Conservation (phyloP, 129 eudicot genomes). For the Dittrichia graveolens region DNA sequence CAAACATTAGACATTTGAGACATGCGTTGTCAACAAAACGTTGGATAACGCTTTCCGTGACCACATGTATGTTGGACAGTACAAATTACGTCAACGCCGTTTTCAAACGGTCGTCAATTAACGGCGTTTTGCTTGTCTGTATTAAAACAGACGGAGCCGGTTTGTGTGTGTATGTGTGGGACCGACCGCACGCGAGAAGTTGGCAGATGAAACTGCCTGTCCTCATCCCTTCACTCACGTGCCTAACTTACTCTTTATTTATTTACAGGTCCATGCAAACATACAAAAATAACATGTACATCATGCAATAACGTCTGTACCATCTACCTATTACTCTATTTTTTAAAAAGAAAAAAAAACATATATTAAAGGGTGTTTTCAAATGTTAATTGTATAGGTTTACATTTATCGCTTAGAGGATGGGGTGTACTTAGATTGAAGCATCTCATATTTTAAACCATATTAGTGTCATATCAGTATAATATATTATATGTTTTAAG, state of each 20-base stretch:
- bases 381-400: no score
- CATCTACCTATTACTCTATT: not conserved
- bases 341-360: no score
- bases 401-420: no score
- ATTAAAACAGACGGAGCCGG: constrained; percentile 16
- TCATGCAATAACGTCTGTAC: not conserved
- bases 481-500: no score
- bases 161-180: no score
- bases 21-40: constrained; percentile 30
- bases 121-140: constrained; percentile 8
- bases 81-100: constrained; percentile 23
- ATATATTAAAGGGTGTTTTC: no score
- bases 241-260: constrained; percentile 25
- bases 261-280: constrained; percentile 19
- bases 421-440: no score
- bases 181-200: constrained; percentile 42
- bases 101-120: constrained; percentile 11
- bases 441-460: no score
- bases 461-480: no score
- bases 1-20: constrained; percentile 23
- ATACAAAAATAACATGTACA: not conserved
- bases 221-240: constrained; percentile 28
- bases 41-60: constrained; percentile 36
- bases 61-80: constrained; percentile 29
- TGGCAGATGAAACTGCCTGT: constrained; percentile 31